These are phyloP conservation scores for Verticillium longisporum DNA, from an alignment of 2,329 filamentous ascomycete species.

Conservation along the genomic window DNA sequence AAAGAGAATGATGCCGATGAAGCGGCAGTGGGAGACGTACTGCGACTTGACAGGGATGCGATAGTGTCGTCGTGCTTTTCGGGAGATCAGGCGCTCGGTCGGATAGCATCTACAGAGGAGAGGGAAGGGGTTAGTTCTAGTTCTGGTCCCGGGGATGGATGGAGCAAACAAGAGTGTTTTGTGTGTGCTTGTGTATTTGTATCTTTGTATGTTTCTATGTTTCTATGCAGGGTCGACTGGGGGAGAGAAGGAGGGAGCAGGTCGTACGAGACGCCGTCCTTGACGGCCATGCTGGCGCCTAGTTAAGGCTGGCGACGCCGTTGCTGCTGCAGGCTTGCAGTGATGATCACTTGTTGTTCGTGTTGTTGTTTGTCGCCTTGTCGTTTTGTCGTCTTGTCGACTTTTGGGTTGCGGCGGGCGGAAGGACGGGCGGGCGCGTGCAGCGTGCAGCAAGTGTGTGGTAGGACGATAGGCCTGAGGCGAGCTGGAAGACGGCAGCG, in stretches of 20 bases:
- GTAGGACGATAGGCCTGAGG: not conserved
- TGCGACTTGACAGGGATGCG: slow-evolving; percentile 58
- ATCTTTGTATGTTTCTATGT: too few relatives aligned
- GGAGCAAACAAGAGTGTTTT: not conserved
- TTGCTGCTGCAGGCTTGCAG: too few relatives aligned
- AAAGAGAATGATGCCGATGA: not conserved
- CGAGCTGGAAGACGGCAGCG: not conserved
- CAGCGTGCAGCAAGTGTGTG: not conserved
- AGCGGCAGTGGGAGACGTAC: slow-evolving; percentile 33
- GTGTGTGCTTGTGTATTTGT: too few relatives aligned
- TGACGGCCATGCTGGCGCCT: slow-evolving; percentile 44
- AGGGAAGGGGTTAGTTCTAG: not conserved
- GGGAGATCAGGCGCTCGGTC: slow-evolving; percentile 58
- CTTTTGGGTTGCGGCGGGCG: not conserved
- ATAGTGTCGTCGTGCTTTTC: slow-evolving; percentile 58
- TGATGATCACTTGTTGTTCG: too few relatives aligned
- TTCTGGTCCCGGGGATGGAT: not conserved
- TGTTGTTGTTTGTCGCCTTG: not conserved
- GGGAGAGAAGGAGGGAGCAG: not conserved
- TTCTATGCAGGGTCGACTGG: too few relatives aligned
- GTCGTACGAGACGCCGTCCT: slow-evolving; percentile 17
- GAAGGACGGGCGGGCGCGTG: not conserved
- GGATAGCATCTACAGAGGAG: slow-evolving; percentile 48
- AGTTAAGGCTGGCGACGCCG: not conserved
- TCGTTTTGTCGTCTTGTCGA: not conserved